phyloP scores from a whole-genome alignment of 192 early-diverging fungal genomes.

The Backusella westeae region DNA sequence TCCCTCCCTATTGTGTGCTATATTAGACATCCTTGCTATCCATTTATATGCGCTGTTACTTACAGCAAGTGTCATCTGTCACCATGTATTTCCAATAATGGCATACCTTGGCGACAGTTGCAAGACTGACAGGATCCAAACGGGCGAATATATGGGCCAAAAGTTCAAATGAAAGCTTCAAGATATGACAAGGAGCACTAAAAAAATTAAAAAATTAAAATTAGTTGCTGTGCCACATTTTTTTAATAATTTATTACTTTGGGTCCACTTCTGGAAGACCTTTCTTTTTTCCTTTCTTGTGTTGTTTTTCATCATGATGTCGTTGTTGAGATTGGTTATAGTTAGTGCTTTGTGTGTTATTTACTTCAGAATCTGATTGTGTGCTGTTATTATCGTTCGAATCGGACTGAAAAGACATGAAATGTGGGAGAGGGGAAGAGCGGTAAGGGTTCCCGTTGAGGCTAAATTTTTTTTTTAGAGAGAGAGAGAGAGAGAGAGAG shows the following conservation, averaged over 20 bases:
- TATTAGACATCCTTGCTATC: not conserved
- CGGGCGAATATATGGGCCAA: slow-evolving; percentile 37
- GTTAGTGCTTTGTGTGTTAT: not conserved
- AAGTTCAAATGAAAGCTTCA: slow-evolving; percentile 31
- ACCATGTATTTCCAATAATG: slow-evolving; percentile 34
- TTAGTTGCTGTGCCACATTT: not conserved
- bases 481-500: not conserved
- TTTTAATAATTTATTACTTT: not conserved
- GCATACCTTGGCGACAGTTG: slow-evolving; percentile 26
- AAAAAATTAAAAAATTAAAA: not conserved
- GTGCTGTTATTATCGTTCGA: slow-evolving; percentile 6
- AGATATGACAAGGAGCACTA: slow-evolving; percentile 19
- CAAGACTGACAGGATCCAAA: slow-evolving; percentile 29
- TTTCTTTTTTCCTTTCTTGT: slow-evolving; percentile 10
- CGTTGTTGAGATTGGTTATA: not conserved
- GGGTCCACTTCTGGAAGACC: slow-evolving; percentile 4
- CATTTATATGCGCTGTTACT: not conserved
- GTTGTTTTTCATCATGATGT: not conserved
- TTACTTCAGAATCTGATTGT: not conserved
- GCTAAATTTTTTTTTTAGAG: not conserved
- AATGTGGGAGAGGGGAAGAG: not conserved
- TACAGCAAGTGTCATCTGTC: slow-evolving; percentile 40
- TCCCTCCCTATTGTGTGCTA: slow-evolving; percentile 30
- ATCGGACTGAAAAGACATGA: slow-evolving; percentile 13
- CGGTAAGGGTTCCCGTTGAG: not conserved